Base-by-base conservation (phyloP, 805 yeast genomes). In the Yueomyces sp. region DNA sequence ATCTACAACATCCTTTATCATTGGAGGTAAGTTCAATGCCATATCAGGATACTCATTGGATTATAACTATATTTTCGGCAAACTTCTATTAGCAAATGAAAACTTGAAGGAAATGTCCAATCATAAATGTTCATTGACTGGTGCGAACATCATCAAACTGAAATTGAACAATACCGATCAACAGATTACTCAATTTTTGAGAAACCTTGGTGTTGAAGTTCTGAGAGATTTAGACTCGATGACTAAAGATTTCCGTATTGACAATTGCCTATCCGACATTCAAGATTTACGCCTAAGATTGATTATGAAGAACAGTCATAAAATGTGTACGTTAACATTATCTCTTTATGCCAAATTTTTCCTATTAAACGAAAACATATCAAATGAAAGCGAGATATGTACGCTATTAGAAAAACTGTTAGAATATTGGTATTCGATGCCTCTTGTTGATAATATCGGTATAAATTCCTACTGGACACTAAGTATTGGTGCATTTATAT, bases 391-490 rank as follows among this genome's bases (percentile, higher is more conserved):
- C 4, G 28, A 40, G 6, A 38, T 44, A 3, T 26, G 12, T 8
- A n/a, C 8, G 5, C 19, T 29, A 4, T 26, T 48, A 11, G 51
- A 48, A 40, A 40, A 44, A 19, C 37, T 43, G 28, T 40, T 48
- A 38, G 47, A 44, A 41, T 12, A 26, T 19, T 39, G 44, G 41
- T 46, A 43, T 34, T 40, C 45, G 8, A 44, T 44, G 9, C 51
- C 51, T 7, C 42, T 43, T 38, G 27, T 12, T 6, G 32, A 37
- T 34, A 26, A 42, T 5, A 36, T 39, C 2, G 40, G 42, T 4
- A 36, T 34, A 2, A 38, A 36, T 34, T 46, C 45, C 27, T 45
- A 48, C 36, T 48, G 49, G 47, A 38, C 51, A 5, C n/a, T 34
- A 34, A 11, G 26, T 34, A 34, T 34, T 34, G 37, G 37, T 11